These are phyloP conservation scores for Taphrina confusa DNA, from an alignment of 1,139 yeast species.

Conservation along the genomic window DNA sequence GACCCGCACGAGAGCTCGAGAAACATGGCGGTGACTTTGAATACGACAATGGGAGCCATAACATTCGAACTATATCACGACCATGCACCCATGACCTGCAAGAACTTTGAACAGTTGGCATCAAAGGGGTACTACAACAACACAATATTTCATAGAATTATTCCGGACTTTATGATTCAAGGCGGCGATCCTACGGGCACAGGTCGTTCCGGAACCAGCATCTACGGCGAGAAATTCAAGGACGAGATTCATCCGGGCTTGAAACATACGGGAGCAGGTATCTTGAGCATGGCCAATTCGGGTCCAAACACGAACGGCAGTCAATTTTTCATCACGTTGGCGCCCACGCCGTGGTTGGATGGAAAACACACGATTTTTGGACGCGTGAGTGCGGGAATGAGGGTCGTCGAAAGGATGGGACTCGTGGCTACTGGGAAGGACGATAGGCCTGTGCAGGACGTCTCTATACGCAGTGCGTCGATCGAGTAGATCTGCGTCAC, in stretches of 20 bases:
- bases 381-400: conserved; percentile 57
- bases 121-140: conserved; percentile 45
- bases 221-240: conserved; percentile 44
- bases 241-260: conserved; percentile 58
- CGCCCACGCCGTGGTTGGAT: conserved; percentile 53
- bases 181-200: conserved; percentile 49
- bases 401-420: conserved; percentile 55
- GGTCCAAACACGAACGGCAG: conserved; percentile 50
- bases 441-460: conserved; percentile 48
- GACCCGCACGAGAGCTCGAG: too few species aligned
- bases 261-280: conserved; percentile 57
- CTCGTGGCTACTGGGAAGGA: conserved; percentile 54
- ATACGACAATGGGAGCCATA: conserved; percentile 42
- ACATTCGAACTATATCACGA: conserved; percentile 44
- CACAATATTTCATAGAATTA: conserved; percentile 49
- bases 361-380: conserved; percentile 62
- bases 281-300: conserved; percentile 54
- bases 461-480: conserved; percentile 25
- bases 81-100: conserved; percentile 46
- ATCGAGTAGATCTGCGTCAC: conserved; percentile 1
- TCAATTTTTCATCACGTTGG: conserved; percentile 56
- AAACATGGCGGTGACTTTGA: conserved; percentile 32
- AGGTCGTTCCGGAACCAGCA: conserved; percentile 46
- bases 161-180: conserved; percentile 51
- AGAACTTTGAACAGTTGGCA: conserved; percentile 43